Conservation (phyloP, 352 stramenopile genomes). For the Phytopythium vexans region DNA sequence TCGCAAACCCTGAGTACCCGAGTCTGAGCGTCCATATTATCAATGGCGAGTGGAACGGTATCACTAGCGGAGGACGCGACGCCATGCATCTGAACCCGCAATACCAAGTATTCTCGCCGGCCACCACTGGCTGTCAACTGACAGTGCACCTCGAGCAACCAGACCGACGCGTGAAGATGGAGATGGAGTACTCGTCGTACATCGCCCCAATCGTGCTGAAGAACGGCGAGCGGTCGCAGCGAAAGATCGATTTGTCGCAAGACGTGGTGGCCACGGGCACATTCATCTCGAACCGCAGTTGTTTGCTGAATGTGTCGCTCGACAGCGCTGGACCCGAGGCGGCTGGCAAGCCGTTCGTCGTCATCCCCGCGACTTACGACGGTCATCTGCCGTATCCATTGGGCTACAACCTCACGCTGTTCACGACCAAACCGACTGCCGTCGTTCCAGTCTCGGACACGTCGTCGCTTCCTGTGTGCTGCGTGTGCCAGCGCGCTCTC, state of each 20-base stretch:
- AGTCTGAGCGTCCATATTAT: constrained; percentile 73
- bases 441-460: constrained; percentile 62
- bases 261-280: constrained; percentile 78
- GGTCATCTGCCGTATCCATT: constrained; percentile 45
- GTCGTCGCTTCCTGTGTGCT: constrained; percentile 55
- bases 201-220: constrained; percentile 78
- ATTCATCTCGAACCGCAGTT: constrained; percentile 86
- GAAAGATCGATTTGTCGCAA: constrained; percentile 80
- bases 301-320: constrained; percentile 50
- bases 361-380: constrained; percentile 73
- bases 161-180: constrained; percentile 69
- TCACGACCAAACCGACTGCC: constrained; percentile 58
- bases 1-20: constrained; percentile 54
- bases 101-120: constrained; percentile 73
- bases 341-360: constrained; percentile 47
- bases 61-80: constrained; percentile 72
- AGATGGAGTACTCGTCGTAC: constrained; percentile 71
- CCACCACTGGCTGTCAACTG: constrained; percentile 45
- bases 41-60: constrained; percentile 74
- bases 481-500: constrained; percentile 59
- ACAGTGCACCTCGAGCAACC: constrained; percentile 71
- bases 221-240: constrained; percentile 54
- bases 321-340: constrained; percentile 12
- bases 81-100: constrained; percentile 87
- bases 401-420: constrained; percentile 52